A percentile compares a stretch with the other conserved stretches of the same genome.
These are phyloP conservation scores for Trypanosoma avium DNA, from an alignment of 208 protist genomes.

Conservation along the genomic window DNA sequence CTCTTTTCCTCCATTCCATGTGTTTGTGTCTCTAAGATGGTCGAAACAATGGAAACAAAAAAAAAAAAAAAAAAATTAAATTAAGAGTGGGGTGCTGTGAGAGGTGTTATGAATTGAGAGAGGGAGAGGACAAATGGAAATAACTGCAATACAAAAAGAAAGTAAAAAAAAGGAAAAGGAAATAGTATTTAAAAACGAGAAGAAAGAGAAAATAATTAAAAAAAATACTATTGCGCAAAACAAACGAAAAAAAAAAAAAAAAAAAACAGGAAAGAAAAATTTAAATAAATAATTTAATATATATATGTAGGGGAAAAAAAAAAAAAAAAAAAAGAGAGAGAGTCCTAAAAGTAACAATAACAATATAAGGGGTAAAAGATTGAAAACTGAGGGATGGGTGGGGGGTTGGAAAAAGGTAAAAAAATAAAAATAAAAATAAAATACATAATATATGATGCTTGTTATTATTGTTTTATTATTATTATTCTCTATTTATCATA, in stretches of 20 bases:
- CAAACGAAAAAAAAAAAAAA: neutral
- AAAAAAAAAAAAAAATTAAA: slow-evolving; percentile 10
- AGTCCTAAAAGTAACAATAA: neutral
- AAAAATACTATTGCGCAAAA: neutral
- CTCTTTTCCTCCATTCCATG: neutral
- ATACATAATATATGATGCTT: no score
- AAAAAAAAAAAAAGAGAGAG: slow-evolving; percentile 9
- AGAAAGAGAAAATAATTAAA: neutral
- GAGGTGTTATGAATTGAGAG: no score
- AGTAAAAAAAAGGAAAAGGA: neutral
- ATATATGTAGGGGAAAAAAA: slow-evolving; percentile 4
- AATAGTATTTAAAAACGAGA: no score
- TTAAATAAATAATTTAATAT: neutral
- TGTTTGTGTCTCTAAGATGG: neutral
- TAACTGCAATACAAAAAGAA: slow-evolving; percentile 7
- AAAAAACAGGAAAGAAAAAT: slow-evolving; percentile 3
- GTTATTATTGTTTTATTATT: no score
- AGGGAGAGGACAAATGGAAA: no score
- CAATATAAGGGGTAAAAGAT: no score
- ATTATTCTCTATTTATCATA: no score
- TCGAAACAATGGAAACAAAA: neutral
- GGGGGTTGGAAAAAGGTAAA: no score
- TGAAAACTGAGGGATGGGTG: no score
- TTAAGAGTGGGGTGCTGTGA: no score
- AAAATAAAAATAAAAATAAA: no score